Evolutionary conservation across 768 basidiomycete species (phyloP), one percentile per base, ranked within the genome.

Genomic region (Leccinellum rugosiceps): DNA sequence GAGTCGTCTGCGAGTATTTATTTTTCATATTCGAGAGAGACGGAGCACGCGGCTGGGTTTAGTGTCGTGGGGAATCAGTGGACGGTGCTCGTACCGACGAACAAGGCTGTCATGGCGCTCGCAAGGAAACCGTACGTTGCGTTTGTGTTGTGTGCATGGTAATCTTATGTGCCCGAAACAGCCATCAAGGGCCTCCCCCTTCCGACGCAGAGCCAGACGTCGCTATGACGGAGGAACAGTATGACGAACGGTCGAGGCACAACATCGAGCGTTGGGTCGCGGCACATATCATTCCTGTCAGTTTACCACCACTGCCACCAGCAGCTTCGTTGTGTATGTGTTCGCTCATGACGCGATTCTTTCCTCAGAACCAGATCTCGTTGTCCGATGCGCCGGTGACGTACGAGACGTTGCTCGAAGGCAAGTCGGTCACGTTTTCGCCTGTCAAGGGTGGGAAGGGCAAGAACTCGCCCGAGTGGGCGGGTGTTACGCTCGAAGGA

Each of bases 61-160:
- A 60, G 52, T 23, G 64, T 68, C 15, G 45, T 43, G 6, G 53
- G 64, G 28, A 66, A 70, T 17, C 54, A 67, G 7, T 71, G 76
- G 54, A 92, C 92, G 0, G 52, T 95, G 10, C 78, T 96, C 44
- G 92, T 87, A 5, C 93, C 93, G 1, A 90, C 88, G 25, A 94
- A 96, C 72, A 90, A 87, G 70, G 93, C 92, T 9, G 84, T 94
- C 15, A 91, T 93, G 83, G 85, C 86, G 4, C 74, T 94, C 53
- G 70, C 84, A 3, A 75, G 84, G 65, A 94, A 94, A 73, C 93
- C 93, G 90, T 94, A 73, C 74, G 44, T 14, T 15, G 23, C 38
- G 38, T 38, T 19, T 19, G 4, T 41, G n/a, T 41, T 41, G 38
- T 11, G 38, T 4, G 35, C 17, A 41, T 41, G 38, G 15, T 17